Evolutionary conservation across 2,329 filamentous ascomycete genomes (phyloP).

Genomic region (Verticillium alfalfae): DNA sequence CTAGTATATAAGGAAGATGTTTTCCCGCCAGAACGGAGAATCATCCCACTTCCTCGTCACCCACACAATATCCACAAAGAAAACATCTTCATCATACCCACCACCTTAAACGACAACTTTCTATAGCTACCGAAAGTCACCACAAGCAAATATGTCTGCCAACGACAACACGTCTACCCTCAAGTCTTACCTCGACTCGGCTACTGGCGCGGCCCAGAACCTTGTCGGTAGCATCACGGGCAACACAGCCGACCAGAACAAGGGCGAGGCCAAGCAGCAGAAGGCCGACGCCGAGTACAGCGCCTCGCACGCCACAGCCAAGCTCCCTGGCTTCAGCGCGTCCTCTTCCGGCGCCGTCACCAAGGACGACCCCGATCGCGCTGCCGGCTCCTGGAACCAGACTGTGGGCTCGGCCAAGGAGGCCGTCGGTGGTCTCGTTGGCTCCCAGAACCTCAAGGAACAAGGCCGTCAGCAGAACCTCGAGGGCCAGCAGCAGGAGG

Average conservation of each 20-base stretch:
- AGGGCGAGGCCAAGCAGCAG: slow-evolving; percentile 61
- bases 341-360: slow-evolving; percentile 65
- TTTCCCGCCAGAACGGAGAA: background rate
- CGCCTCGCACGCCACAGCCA: slow-evolving; percentile 68
- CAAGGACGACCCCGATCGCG: slow-evolving; percentile 67
- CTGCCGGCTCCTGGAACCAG: slow-evolving; percentile 76
- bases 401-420: slow-evolving; percentile 86
- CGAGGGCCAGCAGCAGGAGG: slow-evolving; percentile 75
- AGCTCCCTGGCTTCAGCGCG: slow-evolving; percentile 66
- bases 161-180: slow-evolving; percentile 60
- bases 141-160: slow-evolving; percentile 7
- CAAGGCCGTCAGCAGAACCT: slow-evolving; percentile 73
- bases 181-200: slow-evolving; percentile 70
- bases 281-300: slow-evolving; percentile 63
- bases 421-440: slow-evolving; percentile 67
- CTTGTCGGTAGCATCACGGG: slow-evolving; percentile 69
- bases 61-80: background rate
- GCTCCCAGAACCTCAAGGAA: slow-evolving; percentile 63
- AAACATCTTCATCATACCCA: background rate
- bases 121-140: background rate
- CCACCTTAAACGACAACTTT: background rate
- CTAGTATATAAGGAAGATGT: background rate
- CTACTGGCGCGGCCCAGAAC: slow-evolving; percentile 67
- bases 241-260: slow-evolving; percentile 58
- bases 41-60: no score